Evolutionary conservation across 768 basidiomycete genomes (phyloP).

Genomic region (Lactifluus rugatus): DNA sequence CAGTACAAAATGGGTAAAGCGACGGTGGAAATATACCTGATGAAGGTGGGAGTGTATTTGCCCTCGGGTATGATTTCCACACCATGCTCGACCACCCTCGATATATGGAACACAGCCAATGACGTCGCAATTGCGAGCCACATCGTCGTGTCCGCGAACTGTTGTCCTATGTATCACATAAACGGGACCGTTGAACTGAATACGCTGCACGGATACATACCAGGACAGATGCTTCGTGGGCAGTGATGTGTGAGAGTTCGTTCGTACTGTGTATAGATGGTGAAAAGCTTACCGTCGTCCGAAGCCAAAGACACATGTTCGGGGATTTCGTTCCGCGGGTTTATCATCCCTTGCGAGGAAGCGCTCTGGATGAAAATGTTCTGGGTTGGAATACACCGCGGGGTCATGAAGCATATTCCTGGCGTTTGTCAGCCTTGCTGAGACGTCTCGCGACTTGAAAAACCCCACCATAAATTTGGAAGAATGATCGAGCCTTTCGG

Average conservation of each 20-base stretch:
- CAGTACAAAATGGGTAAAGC: background rate
- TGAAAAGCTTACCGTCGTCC: background rate
- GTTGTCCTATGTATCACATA: background rate
- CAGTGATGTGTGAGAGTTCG: background rate
- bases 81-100: conserved; percentile 4
- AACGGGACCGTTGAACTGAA: background rate
- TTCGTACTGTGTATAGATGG: background rate
- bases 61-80: background rate
- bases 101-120: conserved; percentile 12
- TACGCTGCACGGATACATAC: background rate
- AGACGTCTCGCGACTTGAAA: background rate
- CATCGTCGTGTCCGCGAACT: conserved; percentile 9
- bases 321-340: background rate
- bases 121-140: conserved; percentile 7
- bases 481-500: conserved; percentile 30
- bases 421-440: background rate
- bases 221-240: background rate
- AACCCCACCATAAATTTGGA: conserved; percentile 26
- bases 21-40: conserved; percentile 1
- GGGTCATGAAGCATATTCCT: background rate
- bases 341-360: conserved; percentile 16
- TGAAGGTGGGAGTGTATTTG: background rate
- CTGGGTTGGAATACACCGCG: background rate
- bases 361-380: conserved; percentile 5
- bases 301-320: background rate